Evolutionary conservation across 371 early-diverging fungal species (phyloP), one percentile per base, ranked within the genome.

Genomic region (Mortierella sp.): DNA sequence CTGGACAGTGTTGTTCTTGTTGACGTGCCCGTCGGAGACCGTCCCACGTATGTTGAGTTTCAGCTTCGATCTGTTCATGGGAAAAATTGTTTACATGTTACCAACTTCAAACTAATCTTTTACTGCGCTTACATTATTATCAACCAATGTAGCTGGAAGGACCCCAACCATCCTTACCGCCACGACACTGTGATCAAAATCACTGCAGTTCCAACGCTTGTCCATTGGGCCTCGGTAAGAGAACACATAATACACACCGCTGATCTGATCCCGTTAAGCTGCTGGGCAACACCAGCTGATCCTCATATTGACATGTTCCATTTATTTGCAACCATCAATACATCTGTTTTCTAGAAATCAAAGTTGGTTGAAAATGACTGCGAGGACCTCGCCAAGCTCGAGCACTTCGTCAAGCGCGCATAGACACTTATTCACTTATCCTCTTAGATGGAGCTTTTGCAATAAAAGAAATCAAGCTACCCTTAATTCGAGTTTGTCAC

Each of bases 121-220:
- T 34, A 15, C n/a, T n/a, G 4, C 34, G 26, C 26, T 43, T 26
- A 15, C 43, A 17, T 23, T 17, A 7, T 17, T 15, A 9, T 43
- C 43, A 37, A 37, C 41, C 37, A 4, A 43, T 58, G 50, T 61
- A 85, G 84, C 21, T 88, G 88, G 88, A 88, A 84, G 78, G 81
- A 83, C n/a, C 64, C 75, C 12, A 60, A 56, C 17, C 80, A 85
- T 56, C 81, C 80, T 59, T 83, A 83, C 39, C 86, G 86, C 48
- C 70, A 70, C 21, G 79, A 81, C 44, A 53, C 46, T 15, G 56
- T 59, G 12, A 82, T 79, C 72, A 59, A 72, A 27, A 66, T 88
- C 19, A 68, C 70, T 56, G 83, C 85, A 21, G 84, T 88, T 39
- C 88, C 88, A 23, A 88, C 88, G 39, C 72, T 88, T 26, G 80